These are phyloP conservation scores for Candida chauliodis DNA, from an alignment of 805 yeast genomes.

Conservation along the genomic window DNA sequence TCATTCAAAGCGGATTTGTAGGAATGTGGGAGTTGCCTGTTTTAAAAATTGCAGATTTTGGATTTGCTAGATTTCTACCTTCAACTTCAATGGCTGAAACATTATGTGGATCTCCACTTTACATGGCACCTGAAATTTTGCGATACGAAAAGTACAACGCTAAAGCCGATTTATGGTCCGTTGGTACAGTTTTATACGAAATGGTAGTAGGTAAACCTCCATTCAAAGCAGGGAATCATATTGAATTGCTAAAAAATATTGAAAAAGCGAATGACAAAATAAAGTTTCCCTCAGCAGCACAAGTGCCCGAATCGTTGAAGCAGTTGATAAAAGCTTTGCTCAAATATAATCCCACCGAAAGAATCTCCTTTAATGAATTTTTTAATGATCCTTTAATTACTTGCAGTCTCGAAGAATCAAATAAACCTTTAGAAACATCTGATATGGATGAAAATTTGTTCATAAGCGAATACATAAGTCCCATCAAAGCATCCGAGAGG, in stretches of 20 bases:
- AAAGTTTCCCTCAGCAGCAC: constrained; percentile 66
- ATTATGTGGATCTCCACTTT: constrained; percentile 93
- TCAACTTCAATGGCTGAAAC: constrained; percentile 94
- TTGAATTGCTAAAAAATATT: constrained; percentile 82
- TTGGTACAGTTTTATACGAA: constrained; percentile 93
- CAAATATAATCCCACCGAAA: constrained; percentile 79
- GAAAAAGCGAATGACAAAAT: constrained; percentile 78
- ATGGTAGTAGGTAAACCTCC: constrained; percentile 98
- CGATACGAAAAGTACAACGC: constrained; percentile 95
- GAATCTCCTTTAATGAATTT: constrained; percentile 87
- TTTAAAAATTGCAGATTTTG: constrained; percentile 93
- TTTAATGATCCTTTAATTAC: constrained; percentile 69
- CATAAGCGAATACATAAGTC: constrained; percentile 74
- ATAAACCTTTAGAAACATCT: constrained; percentile 62
- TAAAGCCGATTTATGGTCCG: constrained; percentile 97
- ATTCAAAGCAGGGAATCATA: constrained; percentile 87
- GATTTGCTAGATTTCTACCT: constrained; percentile 93
- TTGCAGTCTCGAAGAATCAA: constrained; percentile 47
- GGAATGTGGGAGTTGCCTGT: constrained; percentile 90
- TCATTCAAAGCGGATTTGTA: constrained; percentile 54
- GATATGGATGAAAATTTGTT: constrained; percentile 75
- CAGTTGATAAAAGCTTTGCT: constrained; percentile 70
- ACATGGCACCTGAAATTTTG: constrained; percentile 98
- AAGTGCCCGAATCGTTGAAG: constrained; percentile 62
- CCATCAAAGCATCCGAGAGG: constrained; percentile 25